Evolutionary conservation across 257 asterid genomes (phyloP).

Genomic region (Solanum lignicaule): DNA sequence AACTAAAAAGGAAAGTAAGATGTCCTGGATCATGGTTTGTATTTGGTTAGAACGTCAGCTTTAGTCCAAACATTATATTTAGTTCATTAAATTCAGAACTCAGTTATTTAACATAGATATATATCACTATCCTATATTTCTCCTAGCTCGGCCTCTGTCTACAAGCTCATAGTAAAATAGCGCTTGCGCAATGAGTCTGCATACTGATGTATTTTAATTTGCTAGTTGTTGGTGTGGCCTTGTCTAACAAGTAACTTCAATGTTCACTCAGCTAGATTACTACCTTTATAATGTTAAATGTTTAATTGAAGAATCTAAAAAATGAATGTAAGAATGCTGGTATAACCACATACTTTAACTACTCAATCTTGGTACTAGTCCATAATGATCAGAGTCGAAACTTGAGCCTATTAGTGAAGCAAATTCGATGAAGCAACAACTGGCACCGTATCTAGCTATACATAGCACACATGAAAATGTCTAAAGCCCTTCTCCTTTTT

Average conservation of each 20-base stretch:
- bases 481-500: background rate
- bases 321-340: background rate
- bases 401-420: background rate
- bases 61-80: background rate
- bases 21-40: background rate
- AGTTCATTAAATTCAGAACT: background rate
- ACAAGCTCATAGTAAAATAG: background rate
- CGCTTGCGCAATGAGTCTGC: background rate
- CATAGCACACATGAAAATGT: background rate
- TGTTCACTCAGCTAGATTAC: background rate
- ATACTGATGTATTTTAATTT: background rate
- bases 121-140: background rate
- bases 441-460: background rate
- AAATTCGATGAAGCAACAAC: background rate
- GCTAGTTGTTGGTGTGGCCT: background rate
- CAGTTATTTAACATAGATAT: background rate
- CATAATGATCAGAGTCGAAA: background rate
- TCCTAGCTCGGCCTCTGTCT: background rate
- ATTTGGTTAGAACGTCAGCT: background rate
- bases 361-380: background rate
- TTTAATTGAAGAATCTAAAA: background rate
- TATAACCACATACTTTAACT: background rate
- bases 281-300: background rate
- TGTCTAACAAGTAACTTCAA: background rate
- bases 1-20: background rate